Evolutionary conservation across 2,329 filamentous ascomycete genomes (phyloP).

Genomic region (Xylariomycetidae sp.): DNA sequence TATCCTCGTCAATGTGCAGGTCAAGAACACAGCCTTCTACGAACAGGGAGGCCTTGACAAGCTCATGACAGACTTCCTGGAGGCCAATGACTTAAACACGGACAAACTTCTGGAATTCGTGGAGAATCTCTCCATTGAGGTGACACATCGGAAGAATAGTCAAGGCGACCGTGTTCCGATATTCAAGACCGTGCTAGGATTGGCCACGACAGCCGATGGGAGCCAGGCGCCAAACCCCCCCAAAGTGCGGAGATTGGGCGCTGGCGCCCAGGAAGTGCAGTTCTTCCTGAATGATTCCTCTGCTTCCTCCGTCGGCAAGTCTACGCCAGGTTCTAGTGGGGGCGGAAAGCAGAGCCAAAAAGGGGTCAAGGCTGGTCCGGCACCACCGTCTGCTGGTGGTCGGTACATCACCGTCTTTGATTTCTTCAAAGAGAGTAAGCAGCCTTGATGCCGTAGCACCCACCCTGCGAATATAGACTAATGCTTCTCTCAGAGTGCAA

Average conservation of each 20-base stretch:
- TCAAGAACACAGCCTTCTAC: slow-evolving; percentile 7
- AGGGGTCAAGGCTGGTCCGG: not conserved
- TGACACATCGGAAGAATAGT: slow-evolving; percentile 3
- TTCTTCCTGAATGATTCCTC: slow-evolving; percentile 2
- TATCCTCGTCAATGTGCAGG: slow-evolving; percentile 6
- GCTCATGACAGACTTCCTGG: slow-evolving; percentile 1
- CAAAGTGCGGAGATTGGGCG: slow-evolving; percentile 1
- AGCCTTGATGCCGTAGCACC: not conserved
- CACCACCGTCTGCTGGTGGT: slow-evolving; percentile 1
- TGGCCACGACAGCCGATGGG: slow-evolving; percentile 4
- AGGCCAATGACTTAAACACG: not conserved
- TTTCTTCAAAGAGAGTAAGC: slow-evolving; percentile 9
- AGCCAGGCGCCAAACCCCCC: slow-evolving; percentile 1
- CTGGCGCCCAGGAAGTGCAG: slow-evolving; percentile 4
- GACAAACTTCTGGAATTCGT: slow-evolving; percentile 1
- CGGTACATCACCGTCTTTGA: slow-evolving; percentile 8
- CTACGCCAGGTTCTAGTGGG: not conserved
- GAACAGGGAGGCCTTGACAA: slow-evolving; percentile 2
- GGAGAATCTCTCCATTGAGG: slow-evolving; percentile 3
- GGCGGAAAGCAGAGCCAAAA: slow-evolving; percentile 2
- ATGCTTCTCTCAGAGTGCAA: slow-evolving; percentile 1
- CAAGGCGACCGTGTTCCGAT: slow-evolving; percentile 1
- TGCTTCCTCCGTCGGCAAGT: not conserved
- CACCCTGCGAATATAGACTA: too few species aligned
- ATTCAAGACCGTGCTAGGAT: slow-evolving; percentile 4